Percentiles rank a stretch among this genome's conserved stretches.
Evolutionary conservation across 768 basidiomycete species (phyloP).

Genomic region (Pleurotus ostreatus): DNA sequence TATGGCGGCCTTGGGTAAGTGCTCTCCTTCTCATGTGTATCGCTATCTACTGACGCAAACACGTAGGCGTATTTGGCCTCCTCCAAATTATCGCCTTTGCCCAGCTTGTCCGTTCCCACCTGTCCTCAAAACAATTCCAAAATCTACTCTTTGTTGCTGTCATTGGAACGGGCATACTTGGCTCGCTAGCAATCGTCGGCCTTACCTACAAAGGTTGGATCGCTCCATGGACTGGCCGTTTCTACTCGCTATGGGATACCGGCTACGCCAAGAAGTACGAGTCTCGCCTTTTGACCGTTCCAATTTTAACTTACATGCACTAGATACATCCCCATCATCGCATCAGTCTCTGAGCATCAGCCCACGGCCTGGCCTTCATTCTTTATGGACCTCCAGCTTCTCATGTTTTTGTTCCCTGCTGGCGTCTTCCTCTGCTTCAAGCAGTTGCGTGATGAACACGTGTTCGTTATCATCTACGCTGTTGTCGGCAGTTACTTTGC

Average conservation of each 20-base stretch:
- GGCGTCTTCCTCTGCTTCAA: conserved; percentile 94
- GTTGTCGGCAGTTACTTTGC: conserved; percentile 97
- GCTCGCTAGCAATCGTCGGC: conserved; percentile 66
- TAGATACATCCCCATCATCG: conserved; percentile 95
- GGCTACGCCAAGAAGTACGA: conserved; percentile 95
- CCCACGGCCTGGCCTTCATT: conserved; percentile 99
- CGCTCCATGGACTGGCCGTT: conserved; percentile 99
- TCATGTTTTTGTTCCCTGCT: conserved; percentile 97
- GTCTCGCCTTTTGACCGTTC: conserved; percentile 4
- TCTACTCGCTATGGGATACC: conserved; percentile 99
- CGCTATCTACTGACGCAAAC: conserved; percentile 11
- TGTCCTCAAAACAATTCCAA: conserved; percentile 92
- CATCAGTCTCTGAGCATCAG: conserved; percentile 98
- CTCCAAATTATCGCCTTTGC: conserved; percentile 94
- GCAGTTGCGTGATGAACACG: conserved; percentile 90
- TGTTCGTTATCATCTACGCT: conserved; percentile 98
- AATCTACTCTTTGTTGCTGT: conserved; percentile 68
- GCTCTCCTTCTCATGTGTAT: neutral
- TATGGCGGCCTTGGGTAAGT: conserved; percentile 92
- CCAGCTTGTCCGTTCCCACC: conserved; percentile 82
- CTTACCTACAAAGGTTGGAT: conserved; percentile 94
- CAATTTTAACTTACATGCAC: conserved; percentile 5
- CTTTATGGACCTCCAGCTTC: conserved; percentile 98
- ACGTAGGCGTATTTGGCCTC: conserved; percentile 86
- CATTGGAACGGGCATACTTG: conserved; percentile 66